Evolutionary conservation across 2,329 filamentous ascomycete genomes (phyloP).

Genomic region (Periconia sp.): DNA sequence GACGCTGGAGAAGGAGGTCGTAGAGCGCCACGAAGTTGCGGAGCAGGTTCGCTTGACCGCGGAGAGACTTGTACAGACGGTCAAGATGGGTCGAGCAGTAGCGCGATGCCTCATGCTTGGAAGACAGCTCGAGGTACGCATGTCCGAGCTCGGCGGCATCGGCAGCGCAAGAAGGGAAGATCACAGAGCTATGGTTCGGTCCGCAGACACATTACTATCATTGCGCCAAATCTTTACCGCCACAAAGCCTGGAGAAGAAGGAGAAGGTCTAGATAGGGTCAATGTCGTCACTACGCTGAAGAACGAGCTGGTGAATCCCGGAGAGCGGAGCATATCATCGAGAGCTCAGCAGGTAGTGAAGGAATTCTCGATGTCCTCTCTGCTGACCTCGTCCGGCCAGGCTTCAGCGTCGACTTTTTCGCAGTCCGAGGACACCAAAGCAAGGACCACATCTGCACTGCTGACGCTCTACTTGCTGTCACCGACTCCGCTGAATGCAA

Average conservation of each 20-base stretch:
- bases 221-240: slow-evolving; percentile 75
- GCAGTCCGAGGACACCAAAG: slow-evolving; percentile 75
- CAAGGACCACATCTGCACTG: slow-evolving; percentile 75
- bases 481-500: slow-evolving; percentile 62
- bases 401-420: slow-evolving; percentile 57
- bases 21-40: slow-evolving; percentile 83
- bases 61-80: slow-evolving; percentile 78
- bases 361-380: slow-evolving; percentile 77
- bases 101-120: slow-evolving; percentile 81
- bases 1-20: slow-evolving; percentile 84
- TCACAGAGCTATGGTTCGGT: slow-evolving; percentile 79
- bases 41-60: slow-evolving; percentile 81
- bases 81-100: slow-evolving; percentile 77
- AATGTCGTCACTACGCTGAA: slow-evolving; percentile 74
- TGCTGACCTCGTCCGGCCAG: slow-evolving; percentile 47
- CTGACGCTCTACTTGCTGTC: slow-evolving; percentile 82
- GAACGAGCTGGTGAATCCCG: slow-evolving; percentile 70
- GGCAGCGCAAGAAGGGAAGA: slow-evolving; percentile 67
- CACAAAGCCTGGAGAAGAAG: slow-evolving; percentile 74
- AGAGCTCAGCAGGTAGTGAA: slow-evolving; percentile 79
- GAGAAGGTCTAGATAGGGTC: slow-evolving; percentile 75
- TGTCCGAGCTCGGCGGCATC: slow-evolving; percentile 68
- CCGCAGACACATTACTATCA: slow-evolving; percentile 77
- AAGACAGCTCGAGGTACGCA: slow-evolving; percentile 84
- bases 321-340: slow-evolving; percentile 75